Evolutionary conservation across 1,284 basidiomycete genomes (phyloP).

Genomic region (Neonothopanus nambi): DNA sequence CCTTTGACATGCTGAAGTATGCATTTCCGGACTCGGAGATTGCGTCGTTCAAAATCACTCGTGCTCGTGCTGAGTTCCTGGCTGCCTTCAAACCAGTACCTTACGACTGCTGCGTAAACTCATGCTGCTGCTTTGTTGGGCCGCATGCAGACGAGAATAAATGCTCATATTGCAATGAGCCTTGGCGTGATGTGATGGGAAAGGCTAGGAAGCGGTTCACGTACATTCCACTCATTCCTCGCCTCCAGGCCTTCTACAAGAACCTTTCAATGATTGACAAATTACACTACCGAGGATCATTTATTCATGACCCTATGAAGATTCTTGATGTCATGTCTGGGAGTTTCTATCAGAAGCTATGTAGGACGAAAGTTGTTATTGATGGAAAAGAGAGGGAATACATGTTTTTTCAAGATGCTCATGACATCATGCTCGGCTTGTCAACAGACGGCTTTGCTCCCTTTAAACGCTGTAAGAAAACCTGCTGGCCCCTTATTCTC

Average conservation of each 20-base stretch:
- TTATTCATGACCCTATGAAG: neutral
- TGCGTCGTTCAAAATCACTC: conserved; percentile 9
- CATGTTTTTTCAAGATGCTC: conserved; percentile 1
- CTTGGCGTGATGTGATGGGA: conserved; percentile 22
- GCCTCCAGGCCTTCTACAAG: conserved; percentile 21
- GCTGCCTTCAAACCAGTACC: conserved; percentile 27
- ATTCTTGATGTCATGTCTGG: conserved; percentile 9
- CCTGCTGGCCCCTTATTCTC: conserved; percentile 35
- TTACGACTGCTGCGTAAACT: conserved; percentile 35
- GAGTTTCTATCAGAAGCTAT: conserved; percentile 10
- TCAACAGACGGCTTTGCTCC: conserved; percentile 27
- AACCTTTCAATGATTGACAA: conserved; percentile 13
- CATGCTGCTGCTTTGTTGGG: conserved; percentile 31
- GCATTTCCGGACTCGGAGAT: conserved; percentile 19
- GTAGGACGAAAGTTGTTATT: conserved; percentile 1
- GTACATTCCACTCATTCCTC: conserved; percentile 31
- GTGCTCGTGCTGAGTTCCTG: conserved; percentile 14
- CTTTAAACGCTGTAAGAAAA: conserved; percentile 24
- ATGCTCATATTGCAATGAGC: conserved; percentile 32
- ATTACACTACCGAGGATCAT: conserved; percentile 2
- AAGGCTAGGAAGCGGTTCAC: conserved; percentile 23
- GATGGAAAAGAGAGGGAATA: neutral
- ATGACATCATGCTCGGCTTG: conserved; percentile 25
- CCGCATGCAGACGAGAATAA: conserved; percentile 16
- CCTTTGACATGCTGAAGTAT: conserved; percentile 19